Evolutionary conservation across 2,329 filamentous ascomycete species (phyloP), one percentile per base, ranked within the genome.

Genomic region (Aspergillus flavus): DNA sequence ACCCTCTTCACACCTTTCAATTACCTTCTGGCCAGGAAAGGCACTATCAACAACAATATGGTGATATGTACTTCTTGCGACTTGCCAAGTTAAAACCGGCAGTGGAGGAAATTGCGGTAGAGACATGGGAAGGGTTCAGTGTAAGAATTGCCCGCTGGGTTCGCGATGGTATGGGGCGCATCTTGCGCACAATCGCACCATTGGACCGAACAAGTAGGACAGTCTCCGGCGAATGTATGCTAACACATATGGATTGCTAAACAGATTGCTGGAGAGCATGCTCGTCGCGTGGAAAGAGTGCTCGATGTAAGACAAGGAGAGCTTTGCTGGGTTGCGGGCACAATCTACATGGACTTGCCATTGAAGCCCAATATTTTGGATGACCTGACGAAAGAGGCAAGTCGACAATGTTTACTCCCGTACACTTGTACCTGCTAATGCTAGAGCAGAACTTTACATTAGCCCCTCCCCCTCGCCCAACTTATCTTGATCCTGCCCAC

Each of bases 261-360:
- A 26, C 64, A 90, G 74, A 89, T 98, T 68, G 92, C 87, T 7
- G 91, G 88, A 43, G 92, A 97, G 75, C 82, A 82, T 61, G 92
- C 92, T 12, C 86, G 85, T 69, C 87, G 85, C 68, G 93, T 96
- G 19, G 92, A 97, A 36, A 86, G 95, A 69, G 95, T 99, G 64
- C 85, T 99, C 34, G 94, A 99, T 79, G 95, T 99, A 58, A 89
- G 94, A 64, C 95, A 98, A 81, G 95, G 95, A 66, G 89, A 97
- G 80, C 83, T 98, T 41, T 98, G 94, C 81, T 99, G 94, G 93
- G 91, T 99, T 19, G 86, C 90, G 0, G 95, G 96, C 19, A 99
- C 95, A 0, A 88, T 98, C 36, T 99, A 96, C 77, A 96, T 98
- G 91, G 93, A 98, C 67, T 94, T 99, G 92, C 87, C 91, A 2